phyloP scores from a whole-genome alignment of 441 rosid species.

The Francoa sonchifolia region DNA sequence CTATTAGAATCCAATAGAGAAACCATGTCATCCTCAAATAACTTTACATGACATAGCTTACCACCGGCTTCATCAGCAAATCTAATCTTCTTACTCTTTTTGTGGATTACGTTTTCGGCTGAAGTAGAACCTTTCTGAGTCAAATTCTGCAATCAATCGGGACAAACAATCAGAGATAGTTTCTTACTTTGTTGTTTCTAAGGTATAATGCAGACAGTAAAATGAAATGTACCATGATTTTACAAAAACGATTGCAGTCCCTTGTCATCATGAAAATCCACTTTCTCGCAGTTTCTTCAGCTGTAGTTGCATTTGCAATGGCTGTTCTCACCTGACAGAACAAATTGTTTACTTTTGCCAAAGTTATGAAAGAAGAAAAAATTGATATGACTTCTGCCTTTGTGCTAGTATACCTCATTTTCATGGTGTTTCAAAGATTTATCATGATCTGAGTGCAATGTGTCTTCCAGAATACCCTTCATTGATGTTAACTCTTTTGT shows the following conservation, averaged over 20 bases:
- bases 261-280: constrained; percentile 58
- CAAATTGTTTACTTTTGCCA: too few relatives aligned
- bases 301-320: constrained; percentile 38
- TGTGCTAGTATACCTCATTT: constrained; percentile 43
- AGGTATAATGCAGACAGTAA: not conserved
- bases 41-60: constrained; percentile 61
- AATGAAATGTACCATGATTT: constrained; percentile 70
- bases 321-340: constrained; percentile 37
- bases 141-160: constrained; percentile 33
- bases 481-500: constrained; percentile 47
- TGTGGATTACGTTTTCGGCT: constrained; percentile 19
- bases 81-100: constrained; percentile 50
- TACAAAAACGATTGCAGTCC: constrained; percentile 81
- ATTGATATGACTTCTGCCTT: too few relatives aligned
- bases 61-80: constrained; percentile 93
- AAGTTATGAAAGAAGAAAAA: too few relatives aligned
- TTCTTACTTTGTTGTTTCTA: not conserved
- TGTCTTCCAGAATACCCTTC: constrained; percentile 47
- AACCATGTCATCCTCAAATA: constrained; percentile 34
- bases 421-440: constrained; percentile 22
- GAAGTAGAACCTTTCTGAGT: constrained; percentile 24
- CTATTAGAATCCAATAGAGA: constrained; percentile 12
- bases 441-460: constrained; percentile 24
- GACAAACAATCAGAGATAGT: too few relatives aligned
- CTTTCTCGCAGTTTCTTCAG: constrained; percentile 52